These are phyloP conservation scores for Trichosporon sp. DNA, from an alignment of 1,284 basidiomycete species.

Conservation along the genomic window DNA sequence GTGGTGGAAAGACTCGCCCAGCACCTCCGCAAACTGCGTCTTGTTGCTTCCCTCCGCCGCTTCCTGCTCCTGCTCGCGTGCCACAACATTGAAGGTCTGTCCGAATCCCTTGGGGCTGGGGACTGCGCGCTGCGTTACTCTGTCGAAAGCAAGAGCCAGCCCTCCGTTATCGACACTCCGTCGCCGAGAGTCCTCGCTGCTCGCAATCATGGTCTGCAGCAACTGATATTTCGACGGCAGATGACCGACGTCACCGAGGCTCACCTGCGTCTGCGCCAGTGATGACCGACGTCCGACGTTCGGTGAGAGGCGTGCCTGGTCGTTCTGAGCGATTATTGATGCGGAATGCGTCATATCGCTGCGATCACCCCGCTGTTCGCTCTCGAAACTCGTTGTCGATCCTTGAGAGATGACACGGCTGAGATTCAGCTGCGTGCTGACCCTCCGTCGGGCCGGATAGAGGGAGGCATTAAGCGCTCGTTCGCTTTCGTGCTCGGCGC, in stretches of 20 bases:
- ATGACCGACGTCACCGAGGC: not conserved
- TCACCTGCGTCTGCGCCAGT: not conserved
- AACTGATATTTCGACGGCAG: not conserved
- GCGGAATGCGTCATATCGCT: not conserved
- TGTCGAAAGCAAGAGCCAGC: constrained; percentile 66
- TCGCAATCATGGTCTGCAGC: not conserved
- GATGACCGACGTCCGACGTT: not conserved
- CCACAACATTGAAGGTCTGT: constrained; percentile 9
- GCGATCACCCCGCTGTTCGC: not conserved
- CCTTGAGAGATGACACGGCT: constrained; percentile 5
- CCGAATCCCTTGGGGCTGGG: constrained; percentile 20
- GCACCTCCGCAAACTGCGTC: constrained; percentile 61
- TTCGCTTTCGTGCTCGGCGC: constrained; percentile 39
- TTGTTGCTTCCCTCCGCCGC: constrained; percentile 54
- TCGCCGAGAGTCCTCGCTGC: constrained; percentile 46
- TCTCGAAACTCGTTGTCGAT: not conserved
- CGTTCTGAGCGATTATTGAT: too few species aligned
- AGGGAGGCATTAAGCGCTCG: constrained; percentile 24
- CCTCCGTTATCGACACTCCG: constrained; percentile 79
- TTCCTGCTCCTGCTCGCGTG: constrained; percentile 21
- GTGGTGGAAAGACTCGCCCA: constrained; percentile 74
- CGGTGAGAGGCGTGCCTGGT: not conserved
- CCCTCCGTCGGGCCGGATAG: constrained; percentile 1
- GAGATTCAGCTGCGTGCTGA: constrained; percentile 11
- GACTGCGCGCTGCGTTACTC: constrained; percentile 33